Evolutionary conservation across 225 moss, liverwort and hornwort species (phyloP), one percentile per base, ranked within the genome.

Genomic region (Bryoerythrophyllum caledonicum): DNA sequence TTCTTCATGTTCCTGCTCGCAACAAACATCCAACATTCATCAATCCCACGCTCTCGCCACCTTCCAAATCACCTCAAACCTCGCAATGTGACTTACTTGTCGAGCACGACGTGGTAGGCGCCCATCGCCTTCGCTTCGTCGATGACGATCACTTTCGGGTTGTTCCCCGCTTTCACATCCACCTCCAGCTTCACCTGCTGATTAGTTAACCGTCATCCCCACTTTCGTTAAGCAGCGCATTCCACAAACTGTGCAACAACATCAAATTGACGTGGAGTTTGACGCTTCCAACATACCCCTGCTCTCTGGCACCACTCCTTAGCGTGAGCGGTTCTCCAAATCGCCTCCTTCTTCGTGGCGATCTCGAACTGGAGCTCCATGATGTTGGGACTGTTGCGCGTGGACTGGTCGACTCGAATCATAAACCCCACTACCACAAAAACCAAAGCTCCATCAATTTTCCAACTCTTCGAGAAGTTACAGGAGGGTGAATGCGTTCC

Each of bases 121-220:
- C 88, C 83, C 7, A 88, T 81, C 3, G 85, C 54, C 72, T 81
- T 88, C 52, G 88, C 83, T 81, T 88, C 85, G 56, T 88, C 85
- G 1, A 74, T 67, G 67, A 46, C 67, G 37, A 88, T 79, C 58
- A 85, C 67, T 76, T 81, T 81, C 30, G 79, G 46, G 59, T 83
- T 53, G 71, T 63, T 71, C 17, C 83, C 85, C 10, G 83, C 83
- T 74, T 88, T 88, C 51, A 88, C 88, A 49, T 85, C 81, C 43
- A 88, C 78, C 8, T 71, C 81, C 76, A 85, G 24, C 70, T 64
- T 83, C 37, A 88, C 85, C 88, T 88, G 78, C 13, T 26, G 3
- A 13, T 62, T 8, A 44, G 9, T 6, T 17, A 49, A 49, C 19
- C 48, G 48, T 19, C 48, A 19, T 19, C 70, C 60, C 44, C 58